A percentile compares a stretch with the other conserved stretches of the same genome.
Evolutionary conservation across 169 alveolate species (phyloP).

Genomic region (Plasmodium ovale): DNA sequence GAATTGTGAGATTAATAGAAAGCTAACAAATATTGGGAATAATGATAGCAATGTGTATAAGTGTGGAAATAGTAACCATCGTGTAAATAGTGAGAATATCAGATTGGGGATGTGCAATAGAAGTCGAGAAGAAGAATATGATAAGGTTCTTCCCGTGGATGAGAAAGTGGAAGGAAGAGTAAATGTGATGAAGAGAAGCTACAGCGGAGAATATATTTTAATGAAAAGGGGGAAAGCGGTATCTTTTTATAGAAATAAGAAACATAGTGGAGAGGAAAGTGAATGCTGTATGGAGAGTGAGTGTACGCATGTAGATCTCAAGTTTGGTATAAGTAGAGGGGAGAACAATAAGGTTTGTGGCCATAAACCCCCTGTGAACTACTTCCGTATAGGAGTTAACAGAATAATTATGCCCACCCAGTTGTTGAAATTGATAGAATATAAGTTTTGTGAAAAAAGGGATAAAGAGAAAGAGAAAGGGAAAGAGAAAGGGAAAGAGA

Average conservation of each 20-base stretch:
- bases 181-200: not conserved
- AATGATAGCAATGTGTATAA: too few species aligned
- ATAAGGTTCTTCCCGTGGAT: too few species aligned
- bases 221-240: conserved; percentile 5
- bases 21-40: too few species aligned
- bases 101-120: too few species aligned
- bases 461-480: not conserved
- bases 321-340: not conserved
- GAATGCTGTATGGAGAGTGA: not conserved
- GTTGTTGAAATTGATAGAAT: not conserved
- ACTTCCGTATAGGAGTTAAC: not conserved
- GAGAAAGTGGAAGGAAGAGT: not conserved
- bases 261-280: not conserved
- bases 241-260: not conserved
- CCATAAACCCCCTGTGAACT: not conserved
- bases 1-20: too few species aligned
- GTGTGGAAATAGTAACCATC: too few species aligned
- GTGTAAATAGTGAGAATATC: too few species aligned
- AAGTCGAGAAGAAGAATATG: too few species aligned
- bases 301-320: not conserved
- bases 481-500: not conserved
- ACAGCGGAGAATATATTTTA: conserved; percentile 27
- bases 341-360: not conserved
- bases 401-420: not conserved
- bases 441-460: not conserved